Evolutionary conservation across 306 rosid genomes (phyloP).

Genomic region (Glycine tomentella): DNA sequence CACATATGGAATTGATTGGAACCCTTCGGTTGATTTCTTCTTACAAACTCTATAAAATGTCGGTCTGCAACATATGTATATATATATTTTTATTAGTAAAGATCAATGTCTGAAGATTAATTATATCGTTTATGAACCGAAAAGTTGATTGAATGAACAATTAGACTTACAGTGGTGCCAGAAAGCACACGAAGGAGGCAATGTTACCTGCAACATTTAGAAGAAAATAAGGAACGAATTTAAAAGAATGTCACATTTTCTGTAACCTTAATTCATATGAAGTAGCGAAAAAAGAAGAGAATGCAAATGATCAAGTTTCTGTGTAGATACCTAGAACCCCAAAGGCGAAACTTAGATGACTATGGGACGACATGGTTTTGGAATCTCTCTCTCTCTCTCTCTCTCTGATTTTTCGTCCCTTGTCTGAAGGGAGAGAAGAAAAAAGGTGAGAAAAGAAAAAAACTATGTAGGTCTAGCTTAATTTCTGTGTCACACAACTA

Average conservation of each 20-base stretch:
- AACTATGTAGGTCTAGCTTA: not conserved
- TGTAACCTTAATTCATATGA: not conserved
- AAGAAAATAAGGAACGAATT: not conserved
- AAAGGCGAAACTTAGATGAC: conserved; percentile 56
- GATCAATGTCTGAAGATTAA: not conserved
- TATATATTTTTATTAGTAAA: not conserved
- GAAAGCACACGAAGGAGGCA: conserved; percentile 78
- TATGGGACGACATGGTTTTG: conserved; percentile 53
- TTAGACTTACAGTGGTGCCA: conserved; percentile 84
- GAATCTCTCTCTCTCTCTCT: conserved; percentile 2
- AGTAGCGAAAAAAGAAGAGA: not conserved
- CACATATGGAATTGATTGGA: conserved; percentile 88
- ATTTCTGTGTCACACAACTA: conserved; percentile 40
- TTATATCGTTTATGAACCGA: not conserved
- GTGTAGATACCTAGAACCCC: conserved; percentile 71
- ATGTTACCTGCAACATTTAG: conserved; percentile 63
- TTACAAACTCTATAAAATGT: conserved; percentile 75
- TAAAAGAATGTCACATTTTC: conserved; percentile 1
- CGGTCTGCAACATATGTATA: conserved; percentile 59
- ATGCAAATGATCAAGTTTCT: conserved; percentile 17
- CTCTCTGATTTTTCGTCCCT: conserved; percentile 3
- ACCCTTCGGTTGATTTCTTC: conserved; percentile 95
- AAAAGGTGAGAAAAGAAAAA: conserved; percentile 32
- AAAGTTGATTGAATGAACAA: not conserved
- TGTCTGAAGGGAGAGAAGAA: conserved; percentile 27